Conservation (phyloP, 768 basidiomycete species). For the Trametes maxima region DNA sequence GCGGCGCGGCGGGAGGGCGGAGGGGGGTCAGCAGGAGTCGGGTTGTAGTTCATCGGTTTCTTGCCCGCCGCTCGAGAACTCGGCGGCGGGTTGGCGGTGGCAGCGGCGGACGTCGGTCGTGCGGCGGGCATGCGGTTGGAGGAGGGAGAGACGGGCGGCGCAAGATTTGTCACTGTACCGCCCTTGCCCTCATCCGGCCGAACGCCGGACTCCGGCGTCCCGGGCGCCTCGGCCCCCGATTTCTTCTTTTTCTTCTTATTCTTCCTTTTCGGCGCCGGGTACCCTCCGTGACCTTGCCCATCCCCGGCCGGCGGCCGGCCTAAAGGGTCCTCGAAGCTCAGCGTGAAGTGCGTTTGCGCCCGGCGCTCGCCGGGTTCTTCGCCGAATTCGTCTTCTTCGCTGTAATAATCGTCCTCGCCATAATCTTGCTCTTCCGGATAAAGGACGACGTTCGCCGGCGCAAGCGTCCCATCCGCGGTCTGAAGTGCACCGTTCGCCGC, state of each 20-base stretch:
- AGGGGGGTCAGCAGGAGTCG: conserved; percentile 40
- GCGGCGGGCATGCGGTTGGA: conserved; percentile 48
- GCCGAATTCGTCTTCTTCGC: conserved; percentile 49
- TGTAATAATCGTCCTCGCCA: conserved; percentile 47
- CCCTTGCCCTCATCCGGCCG: conserved; percentile 20
- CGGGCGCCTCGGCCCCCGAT: conserved; percentile 23
- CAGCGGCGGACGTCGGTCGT: conserved; percentile 40
- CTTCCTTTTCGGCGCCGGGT: conserved; percentile 22
- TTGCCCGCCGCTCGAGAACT: conserved; percentile 89
- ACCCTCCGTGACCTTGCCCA: conserved; percentile 25
- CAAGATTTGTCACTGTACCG: conserved; percentile 37
- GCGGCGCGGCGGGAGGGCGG: conserved; percentile 41
- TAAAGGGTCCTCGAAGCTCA: conserved; percentile 41
- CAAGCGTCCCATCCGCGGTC: conserved; percentile 15
- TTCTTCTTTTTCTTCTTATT: conserved; percentile 27
- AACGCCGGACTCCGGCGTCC: conserved; percentile 27
- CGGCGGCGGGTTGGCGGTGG: conserved; percentile 52
- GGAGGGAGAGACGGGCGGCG: conserved; percentile 40
- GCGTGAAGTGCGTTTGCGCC: conserved; percentile 42
- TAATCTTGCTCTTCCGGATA: conserved; percentile 41
- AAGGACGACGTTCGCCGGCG: conserved; percentile 37
- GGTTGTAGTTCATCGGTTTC: conserved; percentile 82
- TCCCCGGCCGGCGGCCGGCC: conserved; percentile 11
- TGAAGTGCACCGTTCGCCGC: conserved; percentile 35
- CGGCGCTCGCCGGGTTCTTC: conserved; percentile 34